Base-by-base conservation (phyloP, 1,284 basidiomycete genomes). In the Sporisorium exsertum region DNA sequence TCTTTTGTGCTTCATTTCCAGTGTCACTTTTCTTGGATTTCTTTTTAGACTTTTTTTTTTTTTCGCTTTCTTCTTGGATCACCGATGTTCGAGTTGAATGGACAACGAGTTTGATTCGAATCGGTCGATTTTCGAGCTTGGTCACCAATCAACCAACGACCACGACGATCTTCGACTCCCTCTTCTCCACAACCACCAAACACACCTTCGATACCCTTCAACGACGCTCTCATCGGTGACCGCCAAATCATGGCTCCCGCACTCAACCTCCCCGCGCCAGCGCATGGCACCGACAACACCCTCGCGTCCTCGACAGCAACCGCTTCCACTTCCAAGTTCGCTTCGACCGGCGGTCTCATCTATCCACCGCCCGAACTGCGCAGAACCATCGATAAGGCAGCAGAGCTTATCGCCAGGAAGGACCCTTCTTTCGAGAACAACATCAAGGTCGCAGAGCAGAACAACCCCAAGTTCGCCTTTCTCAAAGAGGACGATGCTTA, bases 351-450 rank as follows among this genome's bases (percentile, higher is more conserved):
- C 35, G 84, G 82, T 53, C 52, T 86, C 64, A 86, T 87, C 62
- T 81, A 80, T 49, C 86, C 87, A 20, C 87, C 87, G 15, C 87
- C 87, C 24, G 86, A 85, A 51, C 82, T 87, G 68, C 82, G 85
- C 94, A 93, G 91, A 71, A 94, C 98, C 68, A 95, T 99, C 80
- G 97, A 99, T 89, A 92, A 95, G 84, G 99, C 97, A 7, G 95
- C 97, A 15, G 86, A 90, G n/a, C 95, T 94, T 73, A 93, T 99
- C 71, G 94, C 95, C 22, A 78, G 80, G 43, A 80, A 80, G 43
- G 83, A 84, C 47, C 65, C 77, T 8, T 67, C 79, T 8, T 85
- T 85, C 58, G 84, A 85, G 60, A 75, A 70, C 33, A 82, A 79
- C 61, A 84, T 85, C 73, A 74, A 77, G 33, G 50, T 63, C 16